These are phyloP conservation scores for Orbilia oligospora DNA, from an alignment of 2,329 filamentous ascomycete species.

Conservation along the genomic window DNA sequence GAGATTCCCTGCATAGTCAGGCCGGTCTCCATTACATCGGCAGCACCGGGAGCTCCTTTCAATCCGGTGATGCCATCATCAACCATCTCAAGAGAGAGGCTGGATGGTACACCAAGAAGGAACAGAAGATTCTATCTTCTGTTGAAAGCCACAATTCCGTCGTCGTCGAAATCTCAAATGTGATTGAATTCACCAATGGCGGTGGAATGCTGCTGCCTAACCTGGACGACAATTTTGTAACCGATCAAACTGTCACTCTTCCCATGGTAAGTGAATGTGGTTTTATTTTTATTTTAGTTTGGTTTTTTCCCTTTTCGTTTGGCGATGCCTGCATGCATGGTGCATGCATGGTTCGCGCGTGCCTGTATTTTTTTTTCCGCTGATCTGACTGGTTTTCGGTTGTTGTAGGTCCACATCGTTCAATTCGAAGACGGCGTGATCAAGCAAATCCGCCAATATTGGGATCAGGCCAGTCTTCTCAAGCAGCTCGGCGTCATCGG, in stretches of 20 bases:
- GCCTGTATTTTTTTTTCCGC: constrained; percentile 12
- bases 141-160: constrained; percentile 80
- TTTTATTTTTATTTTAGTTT: too few species aligned
- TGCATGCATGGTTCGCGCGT: constrained; percentile 43
- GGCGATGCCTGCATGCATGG: constrained; percentile 12
- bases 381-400: constrained; percentile 42
- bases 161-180: constrained; percentile 84
- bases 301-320: neutral
- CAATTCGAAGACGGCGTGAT: constrained; percentile 88
- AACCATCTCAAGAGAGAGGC: constrained; percentile 80
- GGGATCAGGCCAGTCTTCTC: constrained; percentile 94
- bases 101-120: constrained; percentile 83
- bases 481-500: constrained; percentile 96
- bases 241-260: constrained; percentile 83
- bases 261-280: constrained; percentile 77
- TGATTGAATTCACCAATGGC: constrained; percentile 82
- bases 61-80: constrained; percentile 80
- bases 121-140: constrained; percentile 80
- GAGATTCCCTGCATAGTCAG: constrained; percentile 75
- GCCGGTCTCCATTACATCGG: constrained; percentile 89
- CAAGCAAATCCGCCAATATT: constrained; percentile 86
- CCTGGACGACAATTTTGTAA: constrained; percentile 93
- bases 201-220: constrained; percentile 90
- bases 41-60: constrained; percentile 79
- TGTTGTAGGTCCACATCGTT: constrained; percentile 83